These are phyloP conservation scores for Opeltia flavorubescens DNA, from an alignment of 495 filamentous ascomycete species.

Conservation along the genomic window DNA sequence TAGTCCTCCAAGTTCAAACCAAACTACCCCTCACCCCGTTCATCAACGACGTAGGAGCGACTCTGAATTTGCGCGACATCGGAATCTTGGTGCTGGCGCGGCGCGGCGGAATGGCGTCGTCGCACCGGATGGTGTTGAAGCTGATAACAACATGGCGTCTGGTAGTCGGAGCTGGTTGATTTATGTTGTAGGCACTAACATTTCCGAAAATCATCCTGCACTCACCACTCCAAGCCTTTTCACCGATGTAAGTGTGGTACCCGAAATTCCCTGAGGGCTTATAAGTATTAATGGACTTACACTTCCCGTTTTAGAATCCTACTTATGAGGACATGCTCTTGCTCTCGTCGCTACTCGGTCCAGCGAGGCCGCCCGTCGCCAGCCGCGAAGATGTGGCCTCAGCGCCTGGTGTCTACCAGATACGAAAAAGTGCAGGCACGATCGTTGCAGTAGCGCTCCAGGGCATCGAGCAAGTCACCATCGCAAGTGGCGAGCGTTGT, in stretches of 20 bases:
- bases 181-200: constrained; percentile 63
- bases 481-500: constrained; percentile 49
- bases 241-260: constrained; percentile 43
- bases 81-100: constrained; percentile 46
- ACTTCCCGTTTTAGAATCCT: constrained; percentile 35
- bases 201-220: constrained; percentile 64
- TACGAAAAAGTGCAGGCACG: constrained; percentile 31
- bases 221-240: constrained; percentile 64
- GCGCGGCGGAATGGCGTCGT: constrained; percentile 53
- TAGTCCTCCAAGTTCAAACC: constrained; percentile 16
- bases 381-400: constrained; percentile 50
- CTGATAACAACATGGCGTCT: constrained; percentile 35
- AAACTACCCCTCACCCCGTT: constrained; percentile 18
- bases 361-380: constrained; percentile 62
- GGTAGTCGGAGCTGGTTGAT: constrained; percentile 60
- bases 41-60: constrained; percentile 46
- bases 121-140: constrained; percentile 49
- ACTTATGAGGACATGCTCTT: constrained; percentile 73
- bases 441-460: constrained; percentile 37
- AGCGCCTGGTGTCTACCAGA: constrained; percentile 44
- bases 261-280: no score
- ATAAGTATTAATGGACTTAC: background rate
- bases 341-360: constrained; percentile 55
- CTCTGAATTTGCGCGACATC: constrained; percentile 45
- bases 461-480: constrained; percentile 30